Evolutionary conservation across 1,284 basidiomycete species (phyloP), one percentile per base, ranked within the genome.

Genomic region (Puccinia hordei): DNA sequence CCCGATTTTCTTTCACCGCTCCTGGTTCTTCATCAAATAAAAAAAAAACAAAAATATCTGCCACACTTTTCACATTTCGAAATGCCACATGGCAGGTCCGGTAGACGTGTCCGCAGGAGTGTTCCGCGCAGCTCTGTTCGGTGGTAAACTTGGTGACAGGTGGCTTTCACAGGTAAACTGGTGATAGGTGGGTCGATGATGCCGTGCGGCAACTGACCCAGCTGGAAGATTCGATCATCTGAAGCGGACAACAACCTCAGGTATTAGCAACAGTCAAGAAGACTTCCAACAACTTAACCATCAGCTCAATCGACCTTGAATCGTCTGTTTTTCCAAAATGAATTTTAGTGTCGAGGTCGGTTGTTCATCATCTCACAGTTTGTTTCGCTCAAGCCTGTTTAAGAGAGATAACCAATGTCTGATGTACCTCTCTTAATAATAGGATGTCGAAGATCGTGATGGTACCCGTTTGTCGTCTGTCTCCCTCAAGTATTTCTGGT

Each of bases 381-480:
- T 1, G 35, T n/a, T 6, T 24, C 51, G 4, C 33, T 13, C n/a
- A 51, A 15, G 27, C 30, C 38, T 68, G 22, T n/a, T 35, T 33
- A 30, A 41, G 24, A 30, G 22, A 10, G 53, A 38, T 44, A 2
- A 27, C 12, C 53, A 24, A 12, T 35, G 53, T 63, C 44, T 24
- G 19, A 24, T 63, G 19, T 44, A 35, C 24, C n/a, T 65, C n/a
- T 61, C 27, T 15, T 17, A 33, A 12, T 35, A 38, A 12, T 57
- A 86, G 83, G 85, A 85, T 82, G 85, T 86, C 81, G 85, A 86
- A 82, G 85, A 86, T 82, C 84, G 85, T 81, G 85, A 86, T 83
- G 85, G 85, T 80, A 84, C 85, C 66, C 83, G 85, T 46, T 66
- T 80, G 35, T 80, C 77, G 77, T 80, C 15, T 57, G 77, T 46